Evolutionary conservation across 1,284 basidiomycete species (phyloP), one percentile per base, ranked within the genome.

Genomic region (Pulchroboletus neoregius): DNA sequence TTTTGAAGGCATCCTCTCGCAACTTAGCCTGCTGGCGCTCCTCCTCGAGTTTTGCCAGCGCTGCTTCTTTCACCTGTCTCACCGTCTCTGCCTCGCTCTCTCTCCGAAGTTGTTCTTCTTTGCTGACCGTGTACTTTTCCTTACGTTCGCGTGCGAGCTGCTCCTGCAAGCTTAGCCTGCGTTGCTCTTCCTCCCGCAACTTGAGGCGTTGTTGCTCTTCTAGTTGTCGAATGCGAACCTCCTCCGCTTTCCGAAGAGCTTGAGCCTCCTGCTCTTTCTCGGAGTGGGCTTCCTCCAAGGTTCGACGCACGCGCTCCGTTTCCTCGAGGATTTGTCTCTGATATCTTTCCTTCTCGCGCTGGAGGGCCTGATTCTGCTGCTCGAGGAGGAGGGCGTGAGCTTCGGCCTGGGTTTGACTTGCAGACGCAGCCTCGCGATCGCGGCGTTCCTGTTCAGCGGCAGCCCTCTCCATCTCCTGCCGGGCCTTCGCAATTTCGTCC

Each of bases 101-200:
- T 32, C 35, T 49, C 20, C 46, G 52, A n/a, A 6, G 35, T 12
- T 56, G 51, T 13, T 62, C 64, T 30, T 39, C 50, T 34, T 49
- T 51, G 36, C 34, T 23, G 16, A 22, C 28, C 35, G 39, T 41
- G 20, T 52, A 39, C 40, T 52, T 66, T 23, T 43, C 48, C 44
- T 46, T 54, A 8, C 50, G 61, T 24, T 61, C 48, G 28, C 59
- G 58, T 9, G 45, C 40, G 39, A 68, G 62, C 39, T 64, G 58
- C 11, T 62, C 59, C 30, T 67, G 56, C 22, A 68, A 45, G 16
- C 35, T 43, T 20, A 37, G 22, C 39, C 64, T 58, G 13, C 45
- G 64, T 8, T 48, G 48, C 49, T 67, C 66, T 31, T 64, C 66
- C 27, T 68, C 61, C 8, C 35, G 62, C 26, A 66, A 43, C 27